Evolutionary conservation across 371 early-diverging fungal genomes (phyloP), one percentile per base, ranked within the genome.

Genomic region (Paraphysoderma sedebokerense): DNA sequence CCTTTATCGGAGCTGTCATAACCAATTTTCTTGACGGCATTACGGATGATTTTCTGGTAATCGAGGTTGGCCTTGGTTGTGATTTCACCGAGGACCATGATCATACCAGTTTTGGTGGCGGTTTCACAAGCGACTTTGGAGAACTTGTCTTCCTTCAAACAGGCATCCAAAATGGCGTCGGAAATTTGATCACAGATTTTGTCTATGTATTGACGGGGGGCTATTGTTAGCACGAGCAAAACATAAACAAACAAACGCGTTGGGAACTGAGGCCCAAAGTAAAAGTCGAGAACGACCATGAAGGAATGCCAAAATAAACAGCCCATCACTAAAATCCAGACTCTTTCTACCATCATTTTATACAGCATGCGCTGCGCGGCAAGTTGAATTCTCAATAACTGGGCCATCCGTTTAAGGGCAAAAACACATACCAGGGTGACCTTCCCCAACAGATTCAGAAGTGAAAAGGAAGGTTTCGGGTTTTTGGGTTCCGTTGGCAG

Each of bases 81-180:
- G 74, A 98, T 95, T 75, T 98, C 99, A 67, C 99, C 99, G 61
- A 95, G 88, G 36, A 98, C 90, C 91, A 98, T 92, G 72, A 98
- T 82, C 91, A 98, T 88, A 65, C 96, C 95, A 53, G 97, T 93
- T 81, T 95, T 98, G 74, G 97, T 79, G 48, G 97, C 95, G 47
- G 97, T 93, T 74, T 98, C 99, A 66, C 96, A 92, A 56, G 98
- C 99, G 62, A 98, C 98, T 79, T 92, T 90, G 70, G 96, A 90
- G 71, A 88, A 74, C 45, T 83, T 84, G 72, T 98, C 99, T 65
- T 83, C 82, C 51, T 70, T 77, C 56, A 91, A 79, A 76, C 96
- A 97, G 49, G 95, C 96, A 70, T 99, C 99, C 59, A 99, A 76
- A 59, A 99, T 96, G 56, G 96, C 92, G 69, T 99, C 93, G 46